Conservation (phyloP, 768 basidiomycete species). For the Hydnomerulius pinastri region DNA sequence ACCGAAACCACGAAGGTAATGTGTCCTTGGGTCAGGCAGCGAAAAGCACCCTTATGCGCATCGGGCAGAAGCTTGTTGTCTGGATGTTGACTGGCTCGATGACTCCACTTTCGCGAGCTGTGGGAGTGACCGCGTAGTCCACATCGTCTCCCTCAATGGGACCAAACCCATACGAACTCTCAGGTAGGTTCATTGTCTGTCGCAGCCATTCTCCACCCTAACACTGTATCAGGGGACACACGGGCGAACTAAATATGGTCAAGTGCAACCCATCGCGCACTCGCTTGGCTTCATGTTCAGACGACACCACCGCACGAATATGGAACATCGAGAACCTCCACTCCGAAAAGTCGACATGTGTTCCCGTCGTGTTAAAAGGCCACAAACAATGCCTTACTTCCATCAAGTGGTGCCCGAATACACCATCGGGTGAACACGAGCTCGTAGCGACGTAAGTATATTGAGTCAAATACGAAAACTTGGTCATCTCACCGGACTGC, state of each 20-base stretch:
- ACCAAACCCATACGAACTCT: conserved; percentile 61
- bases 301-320: conserved; percentile 76
- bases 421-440: conserved; percentile 51
- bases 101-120: conserved; percentile 72
- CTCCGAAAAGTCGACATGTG: conserved; percentile 21
- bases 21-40: neutral
- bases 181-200: conserved; percentile 43
- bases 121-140: conserved; percentile 67
- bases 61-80: conserved; percentile 60
- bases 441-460: conserved; percentile 68
- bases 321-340: conserved; percentile 63
- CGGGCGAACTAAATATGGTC: conserved; percentile 77
- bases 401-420: conserved; percentile 68
- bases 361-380: conserved; percentile 50
- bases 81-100: conserved; percentile 81
- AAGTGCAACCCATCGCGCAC: conserved; percentile 67
- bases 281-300: conserved; percentile 77
- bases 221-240: conserved; percentile 57
- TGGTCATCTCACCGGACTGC: conserved; percentile 6
- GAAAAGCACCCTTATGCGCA: conserved; percentile 8
- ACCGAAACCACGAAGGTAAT: conserved; percentile 64
- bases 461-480: neutral
- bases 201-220: neutral
- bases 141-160: conserved; percentile 58
- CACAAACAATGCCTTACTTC: conserved; percentile 67